A percentile compares a stretch with the other conserved stretches of the same genome.
Conservation (phyloP, 164 flowering plant species). For the Stephania japonica region DNA sequence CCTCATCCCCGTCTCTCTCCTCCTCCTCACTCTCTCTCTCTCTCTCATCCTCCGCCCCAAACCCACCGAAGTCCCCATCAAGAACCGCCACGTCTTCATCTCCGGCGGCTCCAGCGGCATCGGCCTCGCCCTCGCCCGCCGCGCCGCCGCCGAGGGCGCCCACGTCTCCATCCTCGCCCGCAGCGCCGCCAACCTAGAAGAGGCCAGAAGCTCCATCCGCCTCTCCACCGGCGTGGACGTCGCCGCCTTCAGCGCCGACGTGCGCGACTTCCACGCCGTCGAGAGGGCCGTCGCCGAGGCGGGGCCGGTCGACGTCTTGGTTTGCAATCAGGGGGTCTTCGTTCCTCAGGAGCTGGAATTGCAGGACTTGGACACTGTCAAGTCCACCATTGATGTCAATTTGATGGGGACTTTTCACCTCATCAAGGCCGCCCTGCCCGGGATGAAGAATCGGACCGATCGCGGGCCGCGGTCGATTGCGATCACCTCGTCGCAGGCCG, state of each 20-base stretch:
- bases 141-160: conserved; percentile 68
- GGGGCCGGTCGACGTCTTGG: conserved; percentile 59
- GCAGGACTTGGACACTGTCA: conserved; percentile 58
- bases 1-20: conserved; percentile 33
- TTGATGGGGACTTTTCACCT: conserved; percentile 68
- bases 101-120: conserved; percentile 97
- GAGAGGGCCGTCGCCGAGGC: conserved; percentile 44
- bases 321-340: conserved; percentile 81
- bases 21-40: conserved; percentile 41
- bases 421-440: conserved; percentile 76
- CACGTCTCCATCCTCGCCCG: conserved; percentile 88
- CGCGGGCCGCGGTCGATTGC: conserved; percentile 73
- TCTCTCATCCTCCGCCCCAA: conserved; percentile 49
- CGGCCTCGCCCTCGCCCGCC: conserved; percentile 78
- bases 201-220: conserved; percentile 52
- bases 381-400: conserved; percentile 79
- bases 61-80: conserved; percentile 56
- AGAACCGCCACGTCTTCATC: conserved; percentile 82
- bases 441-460: conserved; percentile 53
- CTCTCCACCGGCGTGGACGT: conserved; percentile 71
- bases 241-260: conserved; percentile 58
- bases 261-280: conserved; percentile 58
- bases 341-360: conserved; percentile 52
- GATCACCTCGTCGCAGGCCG: conserved; percentile 85
- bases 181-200: conserved; percentile 47